Base-by-base conservation (phyloP, 208 protist genomes). In the Leptomonas pyrrhocoris region DNA sequence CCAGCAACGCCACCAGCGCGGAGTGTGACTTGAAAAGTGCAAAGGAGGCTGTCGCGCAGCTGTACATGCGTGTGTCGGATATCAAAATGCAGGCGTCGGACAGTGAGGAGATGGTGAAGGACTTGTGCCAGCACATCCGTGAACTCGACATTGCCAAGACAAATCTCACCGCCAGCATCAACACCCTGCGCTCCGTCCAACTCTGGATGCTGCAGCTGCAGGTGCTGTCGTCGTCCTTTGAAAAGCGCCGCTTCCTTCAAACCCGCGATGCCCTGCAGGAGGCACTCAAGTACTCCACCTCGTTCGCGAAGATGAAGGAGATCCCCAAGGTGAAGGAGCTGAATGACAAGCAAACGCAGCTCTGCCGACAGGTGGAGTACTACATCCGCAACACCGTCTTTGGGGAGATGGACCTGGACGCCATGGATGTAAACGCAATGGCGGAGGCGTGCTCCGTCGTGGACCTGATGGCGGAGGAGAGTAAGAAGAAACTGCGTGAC, bases 91-190 rank as follows among this genome's bases (percentile, higher is more conserved):
- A 96, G 69, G 95, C 96, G 7, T 89, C 87, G 19, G 83, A 98
- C 67, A 97, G 88, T 61, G 96, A 98, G 77, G 84, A 94, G 50
- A 98, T 97, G 25, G 93, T 98, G 50, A 89, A 93, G 46, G 92
- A 97, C 50, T 82, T 99, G 45, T 98, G 95, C 56, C 90, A 92
- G 34, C 89, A 98, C 74, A 98, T 99, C 63, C 85, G 92, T 59
- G 80, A 90, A 55, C 86, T 99, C 19, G 97, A 99, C 74, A 96
- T 89, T 56, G 97, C 94, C 34, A 99, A 99, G 71, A 95, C 80
- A 13, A 97, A 98, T 66, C 82, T 98, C 9, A 97, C 92, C 2
- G 36, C 80, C 12, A 94, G 90, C 54, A 98, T 98, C 64, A 96
- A 88, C 68, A 96, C 94, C 18, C 80, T 98, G 42, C 91, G 94